Evolutionary conservation across 345 rosid species (phyloP).

Genomic region (Moricandia arvensis): DNA sequence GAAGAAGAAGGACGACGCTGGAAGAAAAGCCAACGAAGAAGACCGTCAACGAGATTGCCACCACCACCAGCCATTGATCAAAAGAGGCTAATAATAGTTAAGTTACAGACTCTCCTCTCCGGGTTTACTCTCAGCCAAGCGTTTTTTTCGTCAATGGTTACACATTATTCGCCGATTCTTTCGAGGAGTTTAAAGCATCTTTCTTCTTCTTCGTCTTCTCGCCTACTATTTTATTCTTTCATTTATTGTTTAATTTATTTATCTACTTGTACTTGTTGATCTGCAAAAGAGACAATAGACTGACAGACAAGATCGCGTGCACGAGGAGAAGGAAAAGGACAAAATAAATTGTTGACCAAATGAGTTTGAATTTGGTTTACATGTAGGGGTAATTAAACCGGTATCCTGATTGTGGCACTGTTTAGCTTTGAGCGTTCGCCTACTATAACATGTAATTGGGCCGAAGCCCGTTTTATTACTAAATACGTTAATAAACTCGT

Average conservation of each 20-base stretch:
- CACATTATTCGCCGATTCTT: conserved; percentile 35
- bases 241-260: not conserved
- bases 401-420: not conserved
- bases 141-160: conserved; percentile 30
- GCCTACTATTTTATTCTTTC: not conserved
- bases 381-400: not conserved
- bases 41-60: conserved; percentile 62
- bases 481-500: no score
- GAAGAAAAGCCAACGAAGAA: conserved; percentile 74
- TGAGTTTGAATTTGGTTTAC: conserved; percentile 13
- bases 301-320: conserved; percentile 9
- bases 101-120: conserved; percentile 11
- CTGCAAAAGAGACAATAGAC: not conserved
- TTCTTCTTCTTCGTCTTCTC: not conserved
- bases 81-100: not conserved
- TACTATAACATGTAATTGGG: not conserved
- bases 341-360: not conserved
- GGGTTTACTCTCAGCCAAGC: conserved; percentile 31
- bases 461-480: not conserved
- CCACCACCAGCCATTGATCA: conserved; percentile 53
- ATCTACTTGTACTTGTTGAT: not conserved
- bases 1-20: conserved; percentile 50
- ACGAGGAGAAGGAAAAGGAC: not conserved
- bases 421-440: not conserved
- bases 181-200: conserved; percentile 28